Base-by-base conservation (phyloP, 192 early-diverging fungal genomes). In the Coemansia sp. region DNA sequence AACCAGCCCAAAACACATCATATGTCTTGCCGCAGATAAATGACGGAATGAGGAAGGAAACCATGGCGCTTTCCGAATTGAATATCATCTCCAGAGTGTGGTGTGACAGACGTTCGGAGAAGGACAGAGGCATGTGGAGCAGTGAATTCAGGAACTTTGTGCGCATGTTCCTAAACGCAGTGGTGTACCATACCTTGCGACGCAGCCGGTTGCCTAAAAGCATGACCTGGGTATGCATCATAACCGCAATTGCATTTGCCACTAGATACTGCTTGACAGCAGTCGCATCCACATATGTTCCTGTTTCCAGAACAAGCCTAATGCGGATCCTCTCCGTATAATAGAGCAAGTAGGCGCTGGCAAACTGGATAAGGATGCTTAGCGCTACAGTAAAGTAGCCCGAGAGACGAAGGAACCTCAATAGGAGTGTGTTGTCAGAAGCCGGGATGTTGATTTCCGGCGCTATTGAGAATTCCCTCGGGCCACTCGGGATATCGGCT, bases 91-190 rank as follows among this genome's bases (percentile, higher is more conserved):
- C 11, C 2, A 62, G 20, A 0, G 32, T 43, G 2, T 54, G 47
- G 23, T 35, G 44, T 13, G 59, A 33, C 20, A 62, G 26, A 0
- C 59, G 51, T 45, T 62, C 59, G 37, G 46, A 53, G n/a, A 31
- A 17, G 12, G 44, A 7, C 12, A 62, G 37, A 4, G 31, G 51
- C 6, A 28, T 35, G 18, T 26, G 37, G 2, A 62, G 11, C 19
- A 53, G n/a, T 5, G 41, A 31, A 7, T 20, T 14, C 1, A 54
- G 9, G 0, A 62, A 45, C 7, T 8, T 7, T 4, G 35, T 25
- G 5, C 32, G 45, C 51, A 54, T 61, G 19, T 42, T 40, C 6
- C 1, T 18, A 1, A 10, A 6, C 12, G 38, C 28, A 10, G 23
- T 4, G 3, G 11, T n/a, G 12, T n/a, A 25, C 59, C 59, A 61